Evolutionary conservation across 352 stramenopile species (phyloP).

Genomic region (Phytophthora pistaciae): DNA sequence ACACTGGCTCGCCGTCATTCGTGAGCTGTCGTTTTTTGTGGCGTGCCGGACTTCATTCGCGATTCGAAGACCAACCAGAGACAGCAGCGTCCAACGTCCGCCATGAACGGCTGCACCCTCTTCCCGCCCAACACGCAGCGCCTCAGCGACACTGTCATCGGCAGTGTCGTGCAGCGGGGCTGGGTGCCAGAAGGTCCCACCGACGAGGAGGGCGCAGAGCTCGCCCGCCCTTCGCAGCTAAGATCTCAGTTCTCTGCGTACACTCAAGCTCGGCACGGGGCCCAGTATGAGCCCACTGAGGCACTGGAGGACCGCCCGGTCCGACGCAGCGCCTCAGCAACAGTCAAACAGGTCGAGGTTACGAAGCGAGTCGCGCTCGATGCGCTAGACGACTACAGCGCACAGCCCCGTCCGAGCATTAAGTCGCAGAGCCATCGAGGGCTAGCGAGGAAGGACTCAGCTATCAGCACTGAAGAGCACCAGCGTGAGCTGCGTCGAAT

Average conservation of each 20-base stretch:
- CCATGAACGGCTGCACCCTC: slow-evolving; percentile 14
- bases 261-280: not conserved
- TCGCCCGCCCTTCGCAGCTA: not conserved
- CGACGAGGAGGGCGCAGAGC: not conserved
- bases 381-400: too few species aligned
- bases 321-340: too few species aligned
- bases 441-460: not conserved
- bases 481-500: slow-evolving; percentile 12
- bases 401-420: not conserved
- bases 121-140: slow-evolving; percentile 8
- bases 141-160: slow-evolving; percentile 13
- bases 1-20: not conserved
- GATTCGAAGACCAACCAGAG: not conserved
- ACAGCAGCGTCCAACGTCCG: not conserved
- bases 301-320: too few species aligned
- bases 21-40: not conserved
- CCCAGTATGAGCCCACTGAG: too few species aligned
- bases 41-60: not conserved
- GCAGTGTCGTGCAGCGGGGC: slow-evolving; percentile 9
- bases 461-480: not conserved
- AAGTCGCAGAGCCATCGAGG: not conserved
- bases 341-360: too few species aligned
- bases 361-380: too few species aligned
- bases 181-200: not conserved
- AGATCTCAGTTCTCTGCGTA: not conserved